Evolutionary conservation across 2,329 filamentous ascomycete genomes (phyloP), one percentile per base, ranked within the genome.

Genomic region (Xylariaceae sp.): DNA sequence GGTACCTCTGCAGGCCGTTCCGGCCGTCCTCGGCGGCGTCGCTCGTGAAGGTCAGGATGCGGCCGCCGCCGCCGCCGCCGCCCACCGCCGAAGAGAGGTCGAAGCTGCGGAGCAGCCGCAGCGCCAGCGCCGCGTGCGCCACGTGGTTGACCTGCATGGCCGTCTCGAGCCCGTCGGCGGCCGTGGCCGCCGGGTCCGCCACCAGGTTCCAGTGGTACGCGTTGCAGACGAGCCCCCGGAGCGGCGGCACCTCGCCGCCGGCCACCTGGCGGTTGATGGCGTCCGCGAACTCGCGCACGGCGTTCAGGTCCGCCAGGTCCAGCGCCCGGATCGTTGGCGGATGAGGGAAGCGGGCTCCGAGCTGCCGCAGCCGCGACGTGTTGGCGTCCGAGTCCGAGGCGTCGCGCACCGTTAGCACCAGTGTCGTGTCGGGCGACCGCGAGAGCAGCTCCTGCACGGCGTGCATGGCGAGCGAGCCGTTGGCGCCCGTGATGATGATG

Each of bases 101-200:
- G 61, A 78, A 83, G 47, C 77, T 80, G 26, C 76, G 63, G 55
- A 70, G 58, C 2, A 64, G 45, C 16, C 54, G 53, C 27, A 65
- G 44, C 5, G 63, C 46, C 10, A 66, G 33, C 1, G 58, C 47
- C 9, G 51, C 52, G 32, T 65, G 61, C 1, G 60, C 51, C 25
- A 65, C 38, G 37, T 65, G 56, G 26, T 50, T 55, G 4, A 66
- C 53, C 35, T 63, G 58, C 16, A 66, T 56, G 2, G 56, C 57
- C 30, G 53, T 57, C 32, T 66, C 62, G 18, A 53, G 57, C 5
- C 54, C 52, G 35, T 64, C 61, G 1, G 25, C 38, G 2, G 60
- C 61, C 16, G 55, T 42, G 35, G n/a, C n/a, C n/a, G n/a, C n/a
- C n/a, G 52, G 39, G 8, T 51, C 50, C 5, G 33, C 32, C 14